A percentile compares a stretch with the other conserved stretches of the same genome.
Conservation (phyloP, 768 basidiomycete genomes). For the Mycena floridula region DNA sequence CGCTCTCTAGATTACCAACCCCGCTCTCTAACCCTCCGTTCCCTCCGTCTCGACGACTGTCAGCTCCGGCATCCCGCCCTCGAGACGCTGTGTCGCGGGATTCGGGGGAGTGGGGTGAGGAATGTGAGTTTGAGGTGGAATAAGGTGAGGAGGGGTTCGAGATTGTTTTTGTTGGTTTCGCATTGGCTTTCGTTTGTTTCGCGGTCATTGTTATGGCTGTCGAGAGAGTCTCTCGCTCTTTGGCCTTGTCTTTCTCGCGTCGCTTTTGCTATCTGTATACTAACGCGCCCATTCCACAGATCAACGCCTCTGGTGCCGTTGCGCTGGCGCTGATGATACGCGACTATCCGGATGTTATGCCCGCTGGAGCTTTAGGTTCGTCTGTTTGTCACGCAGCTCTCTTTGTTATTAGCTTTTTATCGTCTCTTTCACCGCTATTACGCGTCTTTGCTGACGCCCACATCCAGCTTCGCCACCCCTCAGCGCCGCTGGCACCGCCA, state of each 20-base stretch:
- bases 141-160: too few relatives aligned
- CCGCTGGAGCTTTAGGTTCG: slow-evolving; percentile 24
- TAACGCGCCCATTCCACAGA: too few relatives aligned
- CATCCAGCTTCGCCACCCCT: slow-evolving; percentile 2
- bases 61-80: slow-evolving; percentile 64
- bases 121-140: slow-evolving; percentile 82
- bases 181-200: neutral
- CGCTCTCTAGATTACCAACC: too few relatives aligned
- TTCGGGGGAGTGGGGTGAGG: slow-evolving; percentile 76
- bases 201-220: too few relatives aligned
- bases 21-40: neutral
- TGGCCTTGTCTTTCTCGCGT: too few relatives aligned
- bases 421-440: neutral
- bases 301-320: slow-evolving; percentile 79
- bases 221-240: too few relatives aligned
- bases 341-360: slow-evolving; percentile 84
- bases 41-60: slow-evolving; percentile 83
- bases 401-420: neutral
- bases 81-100: slow-evolving; percentile 71
- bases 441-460: neutral
- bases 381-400: too few relatives aligned
- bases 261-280: too few relatives aligned
- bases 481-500: slow-evolving; percentile 1
- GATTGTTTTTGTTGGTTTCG: neutral
- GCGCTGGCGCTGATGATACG: slow-evolving; percentile 93